Evolutionary conservation across 129 eudicot species (phyloP).

Genomic region (Centaurea solstitialis): DNA sequence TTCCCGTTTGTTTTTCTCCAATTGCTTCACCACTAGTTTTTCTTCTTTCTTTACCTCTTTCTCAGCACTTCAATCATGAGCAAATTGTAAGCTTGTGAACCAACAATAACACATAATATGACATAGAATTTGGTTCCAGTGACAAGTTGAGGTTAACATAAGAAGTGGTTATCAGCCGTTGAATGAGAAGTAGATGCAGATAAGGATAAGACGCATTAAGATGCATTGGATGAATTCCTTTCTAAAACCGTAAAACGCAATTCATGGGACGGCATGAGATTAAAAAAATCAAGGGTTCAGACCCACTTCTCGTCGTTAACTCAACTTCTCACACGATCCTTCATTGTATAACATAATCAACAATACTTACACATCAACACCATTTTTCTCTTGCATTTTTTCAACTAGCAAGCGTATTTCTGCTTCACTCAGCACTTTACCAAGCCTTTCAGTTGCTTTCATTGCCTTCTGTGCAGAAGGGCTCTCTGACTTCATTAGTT

Average conservation of each 20-base stretch:
- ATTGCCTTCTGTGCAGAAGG: conserved; percentile 44
- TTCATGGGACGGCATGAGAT: too few species aligned
- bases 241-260: too few species aligned
- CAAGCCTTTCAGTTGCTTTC: conserved; percentile 70
- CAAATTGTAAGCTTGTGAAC: background rate
- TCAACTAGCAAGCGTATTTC: conserved; percentile 67
- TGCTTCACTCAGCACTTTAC: conserved; percentile 66
- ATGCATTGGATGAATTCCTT: too few species aligned
- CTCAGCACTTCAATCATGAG: conserved; percentile 63
- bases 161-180: too few species aligned
- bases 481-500: conserved; percentile 55
- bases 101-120: background rate
- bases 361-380: conserved; percentile 62
- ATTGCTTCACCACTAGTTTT: conserved; percentile 59
- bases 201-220: too few species aligned
- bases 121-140: background rate
- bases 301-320: too few species aligned
- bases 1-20: conserved; percentile 83
- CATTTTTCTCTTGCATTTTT: conserved; percentile 60
- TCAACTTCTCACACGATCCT: too few species aligned
- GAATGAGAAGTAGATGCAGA: too few species aligned
- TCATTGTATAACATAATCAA: too few species aligned
- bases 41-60: conserved; percentile 62
- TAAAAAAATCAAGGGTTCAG: too few species aligned
- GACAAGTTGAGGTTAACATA: too few species aligned